Evolutionary conservation across 2,329 filamentous ascomycete genomes (phyloP).

Genomic region (Pyricularia pennisetigena): DNA sequence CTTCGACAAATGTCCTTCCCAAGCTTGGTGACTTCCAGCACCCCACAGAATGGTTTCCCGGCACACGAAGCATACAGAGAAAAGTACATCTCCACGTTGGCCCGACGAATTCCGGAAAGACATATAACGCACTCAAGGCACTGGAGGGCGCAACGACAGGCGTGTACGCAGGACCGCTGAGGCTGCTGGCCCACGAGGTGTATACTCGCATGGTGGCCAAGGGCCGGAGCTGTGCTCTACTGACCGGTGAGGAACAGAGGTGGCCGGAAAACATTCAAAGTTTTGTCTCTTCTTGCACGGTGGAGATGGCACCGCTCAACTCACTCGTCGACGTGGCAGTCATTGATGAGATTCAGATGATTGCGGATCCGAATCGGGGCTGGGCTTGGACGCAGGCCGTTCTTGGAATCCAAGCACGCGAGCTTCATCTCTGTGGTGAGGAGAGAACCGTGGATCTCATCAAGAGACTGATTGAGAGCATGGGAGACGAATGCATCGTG

Average conservation of each 20-base stretch:
- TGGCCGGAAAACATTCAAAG: constrained; percentile 48
- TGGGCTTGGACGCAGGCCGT: constrained; percentile 94
- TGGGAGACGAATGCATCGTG: constrained; percentile 74
- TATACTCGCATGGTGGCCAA: constrained; percentile 76
- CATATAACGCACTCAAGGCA: constrained; percentile 82
- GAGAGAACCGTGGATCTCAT: constrained; percentile 73
- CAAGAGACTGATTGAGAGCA: constrained; percentile 62
- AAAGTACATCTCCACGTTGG: constrained; percentile 90
- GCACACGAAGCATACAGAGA: constrained; percentile 68
- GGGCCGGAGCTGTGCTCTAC: constrained; percentile 64
- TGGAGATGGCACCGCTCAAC: constrained; percentile 69
- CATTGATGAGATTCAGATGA: constrained; percentile 99
- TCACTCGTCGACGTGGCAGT: constrained; percentile 72
- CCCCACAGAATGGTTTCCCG: constrained; percentile 87
- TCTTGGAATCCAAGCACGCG: constrained; percentile 74
- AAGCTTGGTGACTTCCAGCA: constrained; percentile 74
- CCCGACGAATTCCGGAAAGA: constrained; percentile 97
- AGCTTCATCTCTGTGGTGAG: constrained; percentile 91
- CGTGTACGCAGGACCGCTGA: constrained; percentile 82
- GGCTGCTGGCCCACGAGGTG: constrained; percentile 88
- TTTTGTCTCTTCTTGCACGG: constrained; percentile 75
- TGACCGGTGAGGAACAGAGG: constrained; percentile 87
- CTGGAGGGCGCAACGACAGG: constrained; percentile 68
- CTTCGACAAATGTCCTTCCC: constrained; percentile 31
- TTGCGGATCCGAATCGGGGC: constrained; percentile 67